Evolutionary conservation across 306 rosid species (phyloP), one percentile per base, ranked within the genome.

Genomic region (Cucumis melo): DNA sequence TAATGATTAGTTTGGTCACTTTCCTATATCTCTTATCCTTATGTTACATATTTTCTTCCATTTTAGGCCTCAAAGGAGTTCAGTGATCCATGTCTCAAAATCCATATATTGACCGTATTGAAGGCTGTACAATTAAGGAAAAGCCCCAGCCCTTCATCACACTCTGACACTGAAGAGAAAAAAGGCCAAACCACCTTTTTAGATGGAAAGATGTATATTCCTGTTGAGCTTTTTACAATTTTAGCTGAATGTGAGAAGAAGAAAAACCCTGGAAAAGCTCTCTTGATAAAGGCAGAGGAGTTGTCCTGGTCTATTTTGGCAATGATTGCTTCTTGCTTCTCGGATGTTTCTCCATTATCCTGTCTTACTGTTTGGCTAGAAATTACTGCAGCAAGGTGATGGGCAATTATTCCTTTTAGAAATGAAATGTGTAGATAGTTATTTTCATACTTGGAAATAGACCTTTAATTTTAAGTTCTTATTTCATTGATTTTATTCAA

Each of bases 351-450:
- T 80, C 91, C 98, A 36, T 75, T 93, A 83, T 84, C 93, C 70
- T 89, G 98, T 86, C 82, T 93, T 77, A 89, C 92, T 59, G 91
- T 90, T 81, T 91, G 97, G 98, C 88, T 91, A 85, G 98, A 93
- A 91, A 90, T 93, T 59, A 93, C 97, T 44, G 98, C 98, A 68
- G 96, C 98, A 87, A 91, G 98, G 98, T 93, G 79, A 80, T 39
- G 59, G 23, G 21, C 73, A 68, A 78, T 82, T 66, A 13, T 70
- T 70, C 57, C 14, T 44, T 70, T 23, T 21, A 6, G 50, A 70
- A 46, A 70, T 70, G 57, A 24, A 42, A 3, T 70, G 0, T 46
- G 48, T 46, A 14, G 34, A 42, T 67, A n/a, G 54, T 5, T 67
- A 12, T 20, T 41, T 10, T n/a, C 74, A 9, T 67, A 20, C 74